Percentiles rank a stretch among this genome's conserved stretches.
Conservation (phyloP, 2,329 filamentous ascomycete species). For the Penicillium sclerotigenum region DNA sequence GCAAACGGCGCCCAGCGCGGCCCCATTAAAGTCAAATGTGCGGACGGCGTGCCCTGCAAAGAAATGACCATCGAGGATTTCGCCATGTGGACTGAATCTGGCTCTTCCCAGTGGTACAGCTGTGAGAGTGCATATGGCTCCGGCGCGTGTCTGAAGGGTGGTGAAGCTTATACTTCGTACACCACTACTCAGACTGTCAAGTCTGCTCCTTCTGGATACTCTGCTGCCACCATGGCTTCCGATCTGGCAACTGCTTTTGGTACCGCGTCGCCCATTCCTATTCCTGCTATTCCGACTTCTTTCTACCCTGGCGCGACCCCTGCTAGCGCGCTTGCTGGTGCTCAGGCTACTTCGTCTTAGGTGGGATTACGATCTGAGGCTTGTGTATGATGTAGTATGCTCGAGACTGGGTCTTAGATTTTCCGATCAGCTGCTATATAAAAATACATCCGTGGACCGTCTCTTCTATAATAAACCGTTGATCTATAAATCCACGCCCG, state of each 20-base stretch:
- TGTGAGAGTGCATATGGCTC: not conserved
- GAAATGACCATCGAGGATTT: not conserved
- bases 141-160: not conserved
- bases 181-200: not conserved
- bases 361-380: not conserved
- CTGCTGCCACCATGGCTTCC: not conserved
- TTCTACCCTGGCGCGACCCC: not conserved
- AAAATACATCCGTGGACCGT: not conserved
- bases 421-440: not conserved
- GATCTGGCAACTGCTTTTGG: not conserved
- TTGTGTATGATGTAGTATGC: not conserved
- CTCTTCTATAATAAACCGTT: no score
- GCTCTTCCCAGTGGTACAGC: not conserved
- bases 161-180: not conserved
- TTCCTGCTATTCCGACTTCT: not conserved
- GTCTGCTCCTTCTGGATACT: not conserved
- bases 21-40: not conserved
- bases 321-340: not conserved
- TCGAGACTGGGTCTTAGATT: not conserved
- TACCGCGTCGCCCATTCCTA: not conserved
- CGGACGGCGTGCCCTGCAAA: not conserved
- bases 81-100: not conserved
- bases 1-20: not conserved
- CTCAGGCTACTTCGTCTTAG: not conserved
- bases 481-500: no score